phyloP scores from a whole-genome alignment of 768 basidiomycete genomes.

The Russula griseocarnosa region DNA sequence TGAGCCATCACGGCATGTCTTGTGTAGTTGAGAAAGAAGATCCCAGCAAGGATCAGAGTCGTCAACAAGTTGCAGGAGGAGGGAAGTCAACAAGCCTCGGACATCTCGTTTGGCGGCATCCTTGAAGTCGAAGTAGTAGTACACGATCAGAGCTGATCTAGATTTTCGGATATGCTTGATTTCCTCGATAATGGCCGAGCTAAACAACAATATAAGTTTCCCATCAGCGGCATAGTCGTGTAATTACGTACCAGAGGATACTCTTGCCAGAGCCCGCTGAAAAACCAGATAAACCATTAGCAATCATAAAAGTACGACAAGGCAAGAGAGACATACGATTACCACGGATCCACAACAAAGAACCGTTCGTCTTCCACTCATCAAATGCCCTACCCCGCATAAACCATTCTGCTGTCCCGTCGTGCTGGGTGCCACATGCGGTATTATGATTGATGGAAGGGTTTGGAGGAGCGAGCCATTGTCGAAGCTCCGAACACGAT shows the following conservation, averaged over 20 bases:
- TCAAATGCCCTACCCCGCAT: not conserved
- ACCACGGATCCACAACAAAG: conserved; percentile 13
- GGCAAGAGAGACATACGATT: not conserved
- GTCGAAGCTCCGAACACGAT: not conserved
- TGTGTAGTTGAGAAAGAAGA: not conserved
- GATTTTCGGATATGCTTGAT: conserved; percentile 4
- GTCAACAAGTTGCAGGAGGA: not conserved
- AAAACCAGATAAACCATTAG: not conserved
- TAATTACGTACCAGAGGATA: conserved; percentile 3
- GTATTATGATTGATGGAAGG: conserved; percentile 13
- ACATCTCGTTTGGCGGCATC: not conserved
- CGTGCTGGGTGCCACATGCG: not conserved
- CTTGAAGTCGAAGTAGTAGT: not conserved
- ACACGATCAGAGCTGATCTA: not conserved
- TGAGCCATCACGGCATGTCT: not conserved
- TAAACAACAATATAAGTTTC: not conserved
- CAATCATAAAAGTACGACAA: no score
- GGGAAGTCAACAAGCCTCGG: not conserved
- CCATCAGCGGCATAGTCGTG: not conserved
- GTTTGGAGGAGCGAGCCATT: conserved; percentile 13
- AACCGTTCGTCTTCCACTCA: not conserved
- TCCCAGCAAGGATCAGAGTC: not conserved
- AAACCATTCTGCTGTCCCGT: conserved; percentile 9
- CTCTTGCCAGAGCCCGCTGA: conserved; percentile 12
- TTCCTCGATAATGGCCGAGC: not conserved